A percentile compares a stretch with the other conserved stretches of the same genome.
Evolutionary conservation across 257 asterid species (phyloP).

Genomic region (Nicotiana paniculata): DNA sequence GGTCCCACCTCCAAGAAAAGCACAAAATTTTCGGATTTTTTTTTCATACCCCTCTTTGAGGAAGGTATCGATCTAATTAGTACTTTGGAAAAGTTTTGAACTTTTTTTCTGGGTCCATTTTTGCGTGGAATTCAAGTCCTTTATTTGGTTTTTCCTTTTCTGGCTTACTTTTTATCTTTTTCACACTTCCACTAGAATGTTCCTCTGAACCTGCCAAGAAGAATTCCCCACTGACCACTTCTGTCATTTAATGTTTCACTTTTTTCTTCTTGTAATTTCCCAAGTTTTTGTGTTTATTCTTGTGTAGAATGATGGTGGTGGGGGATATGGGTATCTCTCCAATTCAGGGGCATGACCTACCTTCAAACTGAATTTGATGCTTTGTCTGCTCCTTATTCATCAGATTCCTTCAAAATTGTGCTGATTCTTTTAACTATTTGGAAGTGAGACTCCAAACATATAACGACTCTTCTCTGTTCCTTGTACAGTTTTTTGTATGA

Average conservation of each 20-base stretch:
- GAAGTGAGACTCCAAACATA: conserved; percentile 33
- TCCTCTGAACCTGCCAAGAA: conserved; percentile 24
- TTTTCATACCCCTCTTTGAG: conserved; percentile 4
- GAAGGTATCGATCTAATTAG: conserved; percentile 1
- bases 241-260: conserved; percentile 8
- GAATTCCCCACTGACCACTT: background rate
- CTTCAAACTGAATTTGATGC: conserved; percentile 42
- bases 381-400: conserved; percentile 53
- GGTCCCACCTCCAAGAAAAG: conserved; percentile 38
- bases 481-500: background rate
- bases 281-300: background rate
- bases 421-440: conserved; percentile 48
- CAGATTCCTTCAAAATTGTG: conserved; percentile 48
- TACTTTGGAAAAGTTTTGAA: conserved; percentile 12
- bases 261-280: conserved; percentile 15
- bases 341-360: conserved; percentile 39
- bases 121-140: conserved; percentile 50
- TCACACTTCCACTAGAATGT: conserved; percentile 32
- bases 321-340: conserved; percentile 24
- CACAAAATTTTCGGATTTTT: conserved; percentile 28
- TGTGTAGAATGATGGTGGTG: conserved; percentile 29
- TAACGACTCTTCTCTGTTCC: background rate
- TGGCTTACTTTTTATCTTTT: conserved; percentile 11
- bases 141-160: conserved; percentile 7
- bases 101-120: conserved; percentile 23